Conservation (phyloP, 352 stramenopile genomes). For the Globisporangium cystogenes region DNA sequence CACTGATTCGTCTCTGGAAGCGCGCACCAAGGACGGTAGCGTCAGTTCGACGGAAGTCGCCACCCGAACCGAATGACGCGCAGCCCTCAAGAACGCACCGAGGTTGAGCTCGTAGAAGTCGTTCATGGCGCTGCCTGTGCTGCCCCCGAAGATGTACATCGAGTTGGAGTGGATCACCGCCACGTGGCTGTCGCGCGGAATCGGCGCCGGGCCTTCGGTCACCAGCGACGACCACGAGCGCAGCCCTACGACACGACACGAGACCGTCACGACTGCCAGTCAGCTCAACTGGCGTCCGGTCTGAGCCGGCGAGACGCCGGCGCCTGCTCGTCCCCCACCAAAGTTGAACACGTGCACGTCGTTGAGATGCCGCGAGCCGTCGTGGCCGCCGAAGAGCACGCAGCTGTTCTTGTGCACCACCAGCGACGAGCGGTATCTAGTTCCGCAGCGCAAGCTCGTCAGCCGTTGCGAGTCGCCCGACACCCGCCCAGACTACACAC, state of each 20-base stretch:
- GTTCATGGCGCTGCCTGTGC: constrained; percentile 95
- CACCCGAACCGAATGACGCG: too few relatives aligned
- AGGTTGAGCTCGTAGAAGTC: constrained; percentile 96
- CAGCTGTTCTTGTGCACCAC: constrained; percentile 92
- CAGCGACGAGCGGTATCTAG: constrained; percentile 87
- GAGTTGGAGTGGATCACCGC: constrained; percentile 90
- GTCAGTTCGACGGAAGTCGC: not conserved
- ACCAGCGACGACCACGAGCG: constrained; percentile 88
- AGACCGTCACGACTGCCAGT: not conserved
- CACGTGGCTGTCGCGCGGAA: constrained; percentile 96
- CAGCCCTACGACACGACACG: constrained; percentile 24
- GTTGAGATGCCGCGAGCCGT: constrained; percentile 96
- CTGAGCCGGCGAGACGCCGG: too few relatives aligned
- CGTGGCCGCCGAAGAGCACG: constrained; percentile 96
- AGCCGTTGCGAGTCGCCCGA: not conserved
- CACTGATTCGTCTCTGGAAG: constrained; percentile 52
- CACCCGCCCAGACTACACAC: too few relatives aligned
- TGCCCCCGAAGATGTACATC: constrained; percentile 96
- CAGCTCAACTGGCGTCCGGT: not conserved
- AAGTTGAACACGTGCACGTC: constrained; percentile 98
- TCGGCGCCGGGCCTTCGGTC: constrained; percentile 87
- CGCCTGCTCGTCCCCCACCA: constrained; percentile 24
- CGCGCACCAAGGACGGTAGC: not conserved
- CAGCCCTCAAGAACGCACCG: too few relatives aligned
- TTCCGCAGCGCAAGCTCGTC: not conserved